Conservation (phyloP, 2,329 filamentous ascomycete species). For the Phialophora tarda region DNA sequence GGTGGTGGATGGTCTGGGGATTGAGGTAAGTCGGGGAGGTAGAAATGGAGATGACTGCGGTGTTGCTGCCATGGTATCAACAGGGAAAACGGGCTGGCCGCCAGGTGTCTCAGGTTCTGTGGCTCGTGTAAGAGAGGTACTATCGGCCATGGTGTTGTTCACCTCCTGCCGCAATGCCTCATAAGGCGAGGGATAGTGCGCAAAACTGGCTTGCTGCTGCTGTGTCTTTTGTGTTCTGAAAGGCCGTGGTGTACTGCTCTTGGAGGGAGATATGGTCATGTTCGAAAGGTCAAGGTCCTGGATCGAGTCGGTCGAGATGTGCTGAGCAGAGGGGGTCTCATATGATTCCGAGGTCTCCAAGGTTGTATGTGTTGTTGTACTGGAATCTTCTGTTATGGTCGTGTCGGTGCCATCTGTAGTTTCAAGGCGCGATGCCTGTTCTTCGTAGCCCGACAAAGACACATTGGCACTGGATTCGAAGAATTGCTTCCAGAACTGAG, state of each 20-base stretch:
- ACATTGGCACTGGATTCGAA: conserved; percentile 98
- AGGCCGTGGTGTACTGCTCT: conserved; percentile 57
- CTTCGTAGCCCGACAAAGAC: conserved; percentile 92
- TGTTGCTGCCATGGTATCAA: conserved; percentile 62
- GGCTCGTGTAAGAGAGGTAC: conserved; percentile 45
- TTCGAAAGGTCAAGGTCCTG: conserved; percentile 56
- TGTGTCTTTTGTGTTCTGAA: conserved; percentile 43
- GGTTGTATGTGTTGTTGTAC: conserved; percentile 57
- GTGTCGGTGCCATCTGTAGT: conserved; percentile 65
- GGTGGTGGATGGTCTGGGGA: conserved; percentile 49
- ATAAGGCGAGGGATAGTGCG: conserved; percentile 76
- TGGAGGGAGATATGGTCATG: conserved; percentile 51
- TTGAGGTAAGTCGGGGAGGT: conserved; percentile 52
- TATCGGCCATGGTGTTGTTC: conserved; percentile 49
- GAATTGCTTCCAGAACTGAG: conserved; percentile 98
- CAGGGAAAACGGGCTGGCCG: conserved; percentile 27
- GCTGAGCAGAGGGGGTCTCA: conserved; percentile 48
- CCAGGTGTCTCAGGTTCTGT: conserved; percentile 39
- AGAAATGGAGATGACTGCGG: conserved; percentile 64
- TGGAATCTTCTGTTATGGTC: conserved; percentile 62
- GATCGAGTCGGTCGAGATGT: conserved; percentile 41
- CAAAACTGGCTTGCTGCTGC: conserved; percentile 52
- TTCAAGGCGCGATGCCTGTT: conserved; percentile 61
- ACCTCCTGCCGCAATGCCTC: conserved; percentile 74
- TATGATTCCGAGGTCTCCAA: conserved; percentile 50